phyloP scores from a whole-genome alignment of 2,329 filamentous ascomycete species.

The Xylariaceae sp. region DNA sequence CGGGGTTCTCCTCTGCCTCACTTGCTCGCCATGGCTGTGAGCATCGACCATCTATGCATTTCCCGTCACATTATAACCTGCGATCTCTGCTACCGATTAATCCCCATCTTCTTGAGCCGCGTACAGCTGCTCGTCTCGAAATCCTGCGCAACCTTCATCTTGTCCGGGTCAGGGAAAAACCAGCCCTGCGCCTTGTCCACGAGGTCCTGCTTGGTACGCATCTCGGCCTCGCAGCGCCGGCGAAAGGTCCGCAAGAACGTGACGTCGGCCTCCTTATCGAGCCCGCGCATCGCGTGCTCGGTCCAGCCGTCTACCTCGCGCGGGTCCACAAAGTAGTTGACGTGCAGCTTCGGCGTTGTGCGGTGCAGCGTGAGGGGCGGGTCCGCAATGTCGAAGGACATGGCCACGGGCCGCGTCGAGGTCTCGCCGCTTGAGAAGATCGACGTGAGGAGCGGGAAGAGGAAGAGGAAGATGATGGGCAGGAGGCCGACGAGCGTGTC shows the following conservation, averaged over 20 bases:
- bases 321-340: constrained; percentile 85
- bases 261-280: constrained; percentile 75
- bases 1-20: no score
- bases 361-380: constrained; percentile 72
- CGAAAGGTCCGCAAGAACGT: constrained; percentile 65
- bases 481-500: constrained; percentile 70
- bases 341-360: constrained; percentile 63
- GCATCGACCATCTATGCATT: no score
- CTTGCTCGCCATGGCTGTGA: no score
- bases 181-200: constrained; percentile 79
- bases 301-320: constrained; percentile 68
- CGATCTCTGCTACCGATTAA: constrained; percentile 24
- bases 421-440: constrained; percentile 60
- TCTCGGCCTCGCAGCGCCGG: constrained; percentile 71
- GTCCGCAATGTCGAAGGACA: constrained; percentile 70
- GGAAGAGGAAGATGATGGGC: constrained; percentile 83
- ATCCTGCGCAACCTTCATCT: constrained; percentile 65
- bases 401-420: constrained; percentile 56
- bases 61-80: no score
- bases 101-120: constrained; percentile 41
- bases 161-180: constrained; percentile 77
- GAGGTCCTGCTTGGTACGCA: constrained; percentile 59
- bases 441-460: constrained; percentile 78
- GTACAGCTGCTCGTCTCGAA: constrained; percentile 50
- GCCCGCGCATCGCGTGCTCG: constrained; percentile 61